A percentile compares a stretch with the other conserved stretches of the same genome.
Evolutionary conservation across 805 yeast species (phyloP).

Genomic region (Zygosaccharomyces siamensis): DNA sequence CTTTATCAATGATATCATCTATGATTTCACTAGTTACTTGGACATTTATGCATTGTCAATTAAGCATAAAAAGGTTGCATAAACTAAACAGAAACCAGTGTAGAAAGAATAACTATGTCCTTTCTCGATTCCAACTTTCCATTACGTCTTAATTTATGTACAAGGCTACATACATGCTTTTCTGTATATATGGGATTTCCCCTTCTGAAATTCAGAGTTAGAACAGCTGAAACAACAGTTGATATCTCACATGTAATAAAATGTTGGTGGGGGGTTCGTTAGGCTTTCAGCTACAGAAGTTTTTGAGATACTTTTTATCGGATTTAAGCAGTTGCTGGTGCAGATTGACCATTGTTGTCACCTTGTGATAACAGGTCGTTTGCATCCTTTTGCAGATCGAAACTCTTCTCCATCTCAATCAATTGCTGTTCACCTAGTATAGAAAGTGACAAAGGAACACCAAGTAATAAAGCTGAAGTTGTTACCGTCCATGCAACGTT

Average conservation of each 20-base stretch:
- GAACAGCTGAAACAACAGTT: neutral
- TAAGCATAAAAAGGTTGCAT: constrained; percentile 61
- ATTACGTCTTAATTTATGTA: constrained; percentile 12
- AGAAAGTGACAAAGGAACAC: constrained; percentile 88
- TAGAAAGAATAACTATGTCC: neutral
- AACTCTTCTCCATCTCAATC: constrained; percentile 89
- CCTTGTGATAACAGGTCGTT: constrained; percentile 71
- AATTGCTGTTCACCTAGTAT: constrained; percentile 90
- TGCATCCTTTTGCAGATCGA: constrained; percentile 74
- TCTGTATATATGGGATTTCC: constrained; percentile 2
- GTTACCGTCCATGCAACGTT: constrained; percentile 79
- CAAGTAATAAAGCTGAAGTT: constrained; percentile 76
- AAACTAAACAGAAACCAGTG: neutral
- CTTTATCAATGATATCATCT: constrained; percentile 72
- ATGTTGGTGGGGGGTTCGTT: constrained; percentile 3
- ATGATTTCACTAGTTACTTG: constrained; percentile 70
- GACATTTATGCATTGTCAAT: constrained; percentile 84
- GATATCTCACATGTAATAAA: neutral
- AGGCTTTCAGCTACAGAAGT: constrained; percentile 1
- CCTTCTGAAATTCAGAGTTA: neutral
- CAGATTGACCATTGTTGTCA: constrained; percentile 44
- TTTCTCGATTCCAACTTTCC: neutral
- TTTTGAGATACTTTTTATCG: constrained; percentile 8
- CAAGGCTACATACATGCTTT: constrained; percentile 14
- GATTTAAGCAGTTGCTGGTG: constrained; percentile 19